Evolutionary conservation across 1,284 basidiomycete genomes (phyloP), one percentile per base, ranked within the genome.

Genomic region (Malassezia nana): DNA sequence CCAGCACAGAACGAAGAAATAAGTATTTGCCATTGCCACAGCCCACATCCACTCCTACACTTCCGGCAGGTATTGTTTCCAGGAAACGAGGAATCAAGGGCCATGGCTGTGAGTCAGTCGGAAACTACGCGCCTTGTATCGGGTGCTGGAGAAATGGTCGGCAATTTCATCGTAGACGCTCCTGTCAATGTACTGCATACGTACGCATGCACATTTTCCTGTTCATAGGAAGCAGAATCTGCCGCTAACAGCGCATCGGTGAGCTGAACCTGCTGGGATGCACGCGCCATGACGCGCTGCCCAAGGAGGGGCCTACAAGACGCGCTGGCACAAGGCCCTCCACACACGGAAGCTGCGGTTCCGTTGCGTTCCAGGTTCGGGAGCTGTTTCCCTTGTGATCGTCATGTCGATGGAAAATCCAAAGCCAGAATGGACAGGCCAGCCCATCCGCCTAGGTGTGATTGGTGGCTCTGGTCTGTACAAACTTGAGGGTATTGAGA

Each of bases 21-120:
- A 98, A 81, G 74, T 96, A 96, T 79, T 96, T 96, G 41, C 94
- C 94, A 64, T 99, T 99, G 0, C 94, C 94, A 16, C 89, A 91
- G 7, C 94, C 94, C 10, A 89, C 84, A 75, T 99, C 94, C 13
- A 95, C 81, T 5, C 94, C 92, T 20, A 96, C 76, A 72, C 82
- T 86, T 20, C 88, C 85, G 7, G 82, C 75, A 3, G 87, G 83
- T 1, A 96, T 73, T 15, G 79, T 80, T 5, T 80, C 78, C 31
- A 98, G 79, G 72, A 96, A 99, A 16, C 77, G 74, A 9, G 84
- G 80, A 43, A 96, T 87, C 57, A 96, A 82, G 0, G 92, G 92
- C 92, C 92, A 99, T 55, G 90, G 90, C 85, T 58, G 50, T 2
- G 18, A 20, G 46, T 46, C 28, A 29, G 20, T 13, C 24, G 28